Evolutionary conservation across 2,329 filamentous ascomycete genomes (phyloP), one percentile per base, ranked within the genome.

Genomic region (Tolypocladium sp.): DNA sequence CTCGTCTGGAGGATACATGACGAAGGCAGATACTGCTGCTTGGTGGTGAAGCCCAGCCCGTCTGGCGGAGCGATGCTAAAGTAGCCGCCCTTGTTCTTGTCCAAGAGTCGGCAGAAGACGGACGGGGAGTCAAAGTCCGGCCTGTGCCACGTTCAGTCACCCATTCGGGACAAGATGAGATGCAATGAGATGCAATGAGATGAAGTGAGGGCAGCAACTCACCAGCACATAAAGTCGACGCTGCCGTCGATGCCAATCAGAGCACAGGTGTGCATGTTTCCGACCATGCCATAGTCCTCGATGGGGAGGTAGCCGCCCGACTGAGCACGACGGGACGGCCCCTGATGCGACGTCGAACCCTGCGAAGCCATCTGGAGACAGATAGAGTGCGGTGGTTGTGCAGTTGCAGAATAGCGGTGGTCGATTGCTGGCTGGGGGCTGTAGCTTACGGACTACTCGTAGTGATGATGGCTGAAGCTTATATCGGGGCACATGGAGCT

Each of bases 151-250:
- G 35, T 27, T 42, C 49, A 57, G 42, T 46, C 37, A 41, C 30
- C 10, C 54, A 35, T 22, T 4, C 41, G 17, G 10, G 17, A 40
- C 20, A 25, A n/a, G 33, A 25, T 38, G 22, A 9, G n/a, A 12
- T 9, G 41, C n/a, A 4, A n/a, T 13, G 12, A 12, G 22, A 52
- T 13, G 25, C 15, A 13, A n/a, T 30, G 27, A 33, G 27, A 17
- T 5, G 52, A 3, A 35, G 35, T 4, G 30, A 57, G 30, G 15
- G 20, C 51, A n/a, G 10, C 17, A 59, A 63, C 79, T 71, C 67
- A 85, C 85, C 88, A 92, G 71, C 88, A 91, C 87, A 91, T 89
- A 65, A 86, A 90, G 68, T 91, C 89, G 59, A 92, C 73, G 63
- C 87, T 88, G 30, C 88, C 88, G 67, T 88, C 85, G 68, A 89